A percentile compares a stretch with the other conserved stretches of the same genome.
Conservation (phyloP, 2,329 filamentous ascomycete species). For the Alternaria metachromatica region DNA sequence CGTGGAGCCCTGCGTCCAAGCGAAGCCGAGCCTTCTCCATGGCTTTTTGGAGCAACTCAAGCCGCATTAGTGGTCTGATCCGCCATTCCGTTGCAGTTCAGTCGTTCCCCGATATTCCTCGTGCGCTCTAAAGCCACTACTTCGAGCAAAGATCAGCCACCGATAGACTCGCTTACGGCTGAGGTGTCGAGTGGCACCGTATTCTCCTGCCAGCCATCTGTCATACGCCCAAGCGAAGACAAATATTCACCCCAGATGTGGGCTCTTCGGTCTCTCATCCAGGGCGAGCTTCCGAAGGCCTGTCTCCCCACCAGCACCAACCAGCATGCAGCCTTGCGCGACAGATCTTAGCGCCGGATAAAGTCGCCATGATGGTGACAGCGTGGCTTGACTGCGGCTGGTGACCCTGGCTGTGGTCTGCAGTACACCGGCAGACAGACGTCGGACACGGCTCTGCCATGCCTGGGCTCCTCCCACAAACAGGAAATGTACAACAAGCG, state of each 20-base stretch:
- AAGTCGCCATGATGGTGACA: constrained; percentile 29
- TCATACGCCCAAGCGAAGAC: constrained; percentile 25
- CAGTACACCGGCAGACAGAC: constrained; percentile 17
- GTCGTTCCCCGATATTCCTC: constrained; percentile 29
- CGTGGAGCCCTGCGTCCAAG: constrained; percentile 20
- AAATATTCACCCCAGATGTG: constrained; percentile 21
- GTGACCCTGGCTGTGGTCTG: constrained; percentile 30
- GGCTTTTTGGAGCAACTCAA: constrained; percentile 17
- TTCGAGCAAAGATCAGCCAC: constrained; percentile 35
- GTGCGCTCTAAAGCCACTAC: constrained; percentile 33
- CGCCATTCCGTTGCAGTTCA: constrained; percentile 28
- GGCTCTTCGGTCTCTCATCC: constrained; percentile 23
- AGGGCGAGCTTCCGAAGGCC: constrained; percentile 26
- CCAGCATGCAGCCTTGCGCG: constrained; percentile 18
- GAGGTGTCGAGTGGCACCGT: constrained; percentile 12
- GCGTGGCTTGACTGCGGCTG: constrained; percentile 41
- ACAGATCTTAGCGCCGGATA: constrained; percentile 27
- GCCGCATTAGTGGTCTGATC: constrained; percentile 28
- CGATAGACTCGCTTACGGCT: constrained; percentile 15
- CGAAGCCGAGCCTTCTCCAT: constrained; percentile 28
- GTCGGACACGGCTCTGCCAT: constrained; percentile 25
- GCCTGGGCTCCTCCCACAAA: constrained; percentile 19
- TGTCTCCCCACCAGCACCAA: constrained; percentile 26
- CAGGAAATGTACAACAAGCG: not conserved
- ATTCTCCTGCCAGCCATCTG: constrained; percentile 1